Base-by-base conservation (phyloP, 257 asterid species). In the Penstemon barbatus region DNA sequence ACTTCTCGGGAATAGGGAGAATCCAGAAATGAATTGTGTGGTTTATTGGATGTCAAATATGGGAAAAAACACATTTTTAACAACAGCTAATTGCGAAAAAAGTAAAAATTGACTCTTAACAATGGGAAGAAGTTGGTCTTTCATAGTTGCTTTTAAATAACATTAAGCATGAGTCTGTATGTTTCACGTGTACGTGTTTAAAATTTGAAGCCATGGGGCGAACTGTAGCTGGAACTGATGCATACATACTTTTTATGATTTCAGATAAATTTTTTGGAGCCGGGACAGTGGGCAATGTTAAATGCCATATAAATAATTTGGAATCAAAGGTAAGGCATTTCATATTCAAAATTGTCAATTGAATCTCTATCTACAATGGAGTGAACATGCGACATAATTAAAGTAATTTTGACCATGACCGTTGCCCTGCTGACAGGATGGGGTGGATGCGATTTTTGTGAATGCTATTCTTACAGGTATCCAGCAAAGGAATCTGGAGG, bases 401-500 rank as follows among this genome's bases (percentile, higher is more conserved):
- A 63, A 55, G 18, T 50, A 41, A 52, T 36, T 19, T 38, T 43
- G 61, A 6, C 54, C 5, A 9, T 50, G 56, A 8, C 54, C 55
- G 15, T 61, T 61, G 3, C 52, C 51, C 49, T 67, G 18, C 68
- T 74, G 63, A 61, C 71, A 93, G 96, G 92, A 82, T 60, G 92
- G 57, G 61, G 79, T 90, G 71, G 97, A 94, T 78, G 99, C 97
- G 42, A 43, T 94, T 48, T 94, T 90, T 81, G 99, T 94, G 38
- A 94, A 94, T 81, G 87, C 96, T 65, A 86, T 81, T 66, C 96
- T 94, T 56, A 71, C 82, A 55, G 96, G 96, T 54, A 64, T 86
- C 73, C 99, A 94, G 82, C 99, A 91, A 72, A 74, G 99, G 67
- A 94, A 94, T 82, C 83, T 94, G 72, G 99, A 87, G 87, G 97